Evolutionary conservation across 257 asterid species (phyloP).

Genomic region (Solanum infundibuliforme): DNA sequence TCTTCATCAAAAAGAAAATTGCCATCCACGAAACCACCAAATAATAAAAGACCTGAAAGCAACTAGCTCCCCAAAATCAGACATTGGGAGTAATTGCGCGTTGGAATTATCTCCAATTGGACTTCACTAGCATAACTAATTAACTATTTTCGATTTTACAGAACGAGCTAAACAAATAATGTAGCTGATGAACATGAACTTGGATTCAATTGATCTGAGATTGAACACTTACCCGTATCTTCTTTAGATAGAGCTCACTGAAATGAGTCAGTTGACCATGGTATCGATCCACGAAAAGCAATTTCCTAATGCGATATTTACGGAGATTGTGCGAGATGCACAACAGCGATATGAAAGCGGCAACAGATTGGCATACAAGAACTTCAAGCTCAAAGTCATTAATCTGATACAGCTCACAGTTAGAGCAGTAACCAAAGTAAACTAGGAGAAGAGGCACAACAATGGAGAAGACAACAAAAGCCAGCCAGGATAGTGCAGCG

Average conservation of each 20-base stretch:
- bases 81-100: not conserved
- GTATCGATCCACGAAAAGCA: conserved; percentile 57
- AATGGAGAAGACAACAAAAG: conserved; percentile 37
- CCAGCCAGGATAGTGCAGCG: conserved; percentile 48
- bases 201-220: not conserved
- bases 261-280: conserved; percentile 51
- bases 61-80: not conserved
- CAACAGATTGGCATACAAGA: conserved; percentile 36
- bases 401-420: conserved; percentile 54
- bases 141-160: not conserved
- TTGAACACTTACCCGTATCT: conserved; percentile 37
- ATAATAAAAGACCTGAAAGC: conserved; percentile 48
- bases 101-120: not conserved
- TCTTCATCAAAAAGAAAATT: conserved; percentile 53
- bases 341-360: conserved; percentile 59
- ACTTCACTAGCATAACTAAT: not conserved
- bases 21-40: conserved; percentile 48
- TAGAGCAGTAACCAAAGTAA: conserved; percentile 27
- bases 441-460: conserved; percentile 35
- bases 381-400: conserved; percentile 49
- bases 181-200: not conserved
- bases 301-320: conserved; percentile 58
- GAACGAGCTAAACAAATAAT: not conserved
- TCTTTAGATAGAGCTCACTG: conserved; percentile 44
- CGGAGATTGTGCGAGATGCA: conserved; percentile 57